These are phyloP conservation scores for Stropharia rugosoannulata DNA, from an alignment of 768 basidiomycete species.

Conservation along the genomic window DNA sequence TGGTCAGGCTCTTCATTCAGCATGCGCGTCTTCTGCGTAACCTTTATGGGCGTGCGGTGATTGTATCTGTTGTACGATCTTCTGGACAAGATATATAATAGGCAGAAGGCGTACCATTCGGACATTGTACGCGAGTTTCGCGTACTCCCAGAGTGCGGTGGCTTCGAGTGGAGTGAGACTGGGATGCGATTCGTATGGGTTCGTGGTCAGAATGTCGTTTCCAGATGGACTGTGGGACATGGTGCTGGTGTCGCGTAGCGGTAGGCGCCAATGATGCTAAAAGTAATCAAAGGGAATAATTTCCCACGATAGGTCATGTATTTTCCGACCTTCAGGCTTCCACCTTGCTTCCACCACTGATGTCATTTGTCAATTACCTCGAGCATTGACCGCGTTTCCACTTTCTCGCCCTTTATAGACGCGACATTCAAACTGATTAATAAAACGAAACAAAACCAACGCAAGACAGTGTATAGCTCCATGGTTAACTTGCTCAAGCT, in stretches of 20 bases:
- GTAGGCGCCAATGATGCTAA: no score
- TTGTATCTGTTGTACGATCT: not conserved
- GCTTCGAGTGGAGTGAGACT: slow-evolving; percentile 68
- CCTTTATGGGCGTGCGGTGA: slow-evolving; percentile 32
- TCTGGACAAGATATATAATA: not conserved
- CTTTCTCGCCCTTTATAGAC: no score
- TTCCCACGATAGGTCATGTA: not conserved
- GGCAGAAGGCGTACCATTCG: slow-evolving; percentile 55
- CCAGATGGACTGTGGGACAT: slow-evolving; percentile 14
- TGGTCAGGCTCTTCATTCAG: slow-evolving; percentile 80
- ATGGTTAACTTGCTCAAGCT: no score
- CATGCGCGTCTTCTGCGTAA: slow-evolving; percentile 63
- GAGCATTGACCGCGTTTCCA: no score
- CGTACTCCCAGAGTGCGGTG: slow-evolving; percentile 90
- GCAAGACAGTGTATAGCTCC: no score
- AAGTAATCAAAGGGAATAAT: not conserved
- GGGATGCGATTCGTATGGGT: slow-evolving; percentile 75
- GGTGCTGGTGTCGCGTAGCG: not conserved
- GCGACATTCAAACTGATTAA: no score
- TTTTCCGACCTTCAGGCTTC: no score
- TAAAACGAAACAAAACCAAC: no score
- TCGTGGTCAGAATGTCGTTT: slow-evolving; percentile 49
- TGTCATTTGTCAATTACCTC: no score
- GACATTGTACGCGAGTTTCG: slow-evolving; percentile 79
- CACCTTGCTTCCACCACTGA: no score